Evolutionary conservation across 495 filamentous ascomycete genomes (phyloP).

Genomic region (Achaetomiella virescens): DNA sequence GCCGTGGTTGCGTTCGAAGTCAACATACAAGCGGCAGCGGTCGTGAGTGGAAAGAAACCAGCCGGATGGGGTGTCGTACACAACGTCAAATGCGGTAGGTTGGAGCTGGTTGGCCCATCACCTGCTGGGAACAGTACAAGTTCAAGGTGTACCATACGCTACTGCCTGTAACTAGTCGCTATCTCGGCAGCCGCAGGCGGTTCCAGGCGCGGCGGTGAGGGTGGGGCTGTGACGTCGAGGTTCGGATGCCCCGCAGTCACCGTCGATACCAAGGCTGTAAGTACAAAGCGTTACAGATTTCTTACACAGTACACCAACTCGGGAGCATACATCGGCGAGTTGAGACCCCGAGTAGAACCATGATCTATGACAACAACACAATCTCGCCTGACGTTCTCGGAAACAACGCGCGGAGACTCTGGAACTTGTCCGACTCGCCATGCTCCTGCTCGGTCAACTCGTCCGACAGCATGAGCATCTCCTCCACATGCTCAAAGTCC

Average conservation of each 20-base stretch:
- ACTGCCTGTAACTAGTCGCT: background rate
- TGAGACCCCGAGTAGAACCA: too few species aligned
- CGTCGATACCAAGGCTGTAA: background rate
- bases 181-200: background rate
- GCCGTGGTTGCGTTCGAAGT: background rate
- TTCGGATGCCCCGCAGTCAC: background rate
- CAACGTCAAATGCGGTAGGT: background rate
- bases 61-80: background rate
- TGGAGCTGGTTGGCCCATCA: background rate
- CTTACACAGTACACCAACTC: background rate
- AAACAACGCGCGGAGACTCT: conserved; percentile 61
- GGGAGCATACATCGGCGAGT: too few species aligned
- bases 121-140: background rate
- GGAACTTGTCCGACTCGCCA: conserved; percentile 31
- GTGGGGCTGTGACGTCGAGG: conserved; percentile 17
- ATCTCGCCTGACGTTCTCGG: conserved; percentile 83
- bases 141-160: background rate
- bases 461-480: conserved; percentile 41
- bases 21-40: background rate
- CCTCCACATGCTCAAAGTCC: conserved; percentile 87
- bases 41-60: background rate
- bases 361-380: conserved; percentile 56
- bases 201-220: background rate
- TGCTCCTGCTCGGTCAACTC: conserved; percentile 38
- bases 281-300: background rate